Conservation (phyloP, 2,329 filamentous ascomycete genomes). For the Neurospora sp. region DNA sequence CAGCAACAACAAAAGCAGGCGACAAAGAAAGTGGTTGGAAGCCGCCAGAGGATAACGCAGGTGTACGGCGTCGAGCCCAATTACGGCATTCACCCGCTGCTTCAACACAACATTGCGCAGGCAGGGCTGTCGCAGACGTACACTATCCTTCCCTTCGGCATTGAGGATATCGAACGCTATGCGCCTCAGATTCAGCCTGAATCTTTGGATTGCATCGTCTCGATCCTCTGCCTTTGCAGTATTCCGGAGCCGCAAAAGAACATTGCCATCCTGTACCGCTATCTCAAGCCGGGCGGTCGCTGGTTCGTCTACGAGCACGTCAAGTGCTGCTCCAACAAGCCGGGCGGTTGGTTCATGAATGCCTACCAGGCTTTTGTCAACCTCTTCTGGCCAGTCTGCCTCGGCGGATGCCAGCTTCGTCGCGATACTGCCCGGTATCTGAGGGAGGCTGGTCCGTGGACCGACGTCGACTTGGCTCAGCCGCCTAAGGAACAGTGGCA, state of each 20-base stretch:
- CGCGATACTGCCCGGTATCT: conserved; percentile 37
- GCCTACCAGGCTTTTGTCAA: conserved; percentile 42
- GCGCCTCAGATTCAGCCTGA: conserved; percentile 25
- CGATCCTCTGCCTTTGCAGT: conserved; percentile 51
- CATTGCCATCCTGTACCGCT: conserved; percentile 43
- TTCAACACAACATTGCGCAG: conserved; percentile 36
- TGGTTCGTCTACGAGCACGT: conserved; percentile 59
- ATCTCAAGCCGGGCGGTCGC: conserved; percentile 49
- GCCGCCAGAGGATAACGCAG: conserved; percentile 24
- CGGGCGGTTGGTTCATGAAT: conserved; percentile 26
- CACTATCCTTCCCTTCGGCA: conserved; percentile 51
- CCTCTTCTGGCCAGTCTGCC: conserved; percentile 39
- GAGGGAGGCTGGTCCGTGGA: conserved; percentile 40
- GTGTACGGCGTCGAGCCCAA: conserved; percentile 60
- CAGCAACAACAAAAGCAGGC: background rate
- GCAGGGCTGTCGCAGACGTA: conserved; percentile 48
- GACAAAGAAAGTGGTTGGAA: background rate
- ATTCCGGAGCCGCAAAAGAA: conserved; percentile 50
- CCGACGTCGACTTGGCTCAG: conserved; percentile 35
- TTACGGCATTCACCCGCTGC: conserved; percentile 34
- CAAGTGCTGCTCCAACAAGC: conserved; percentile 20
- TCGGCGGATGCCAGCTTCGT: conserved; percentile 43
- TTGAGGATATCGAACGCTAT: conserved; percentile 45
- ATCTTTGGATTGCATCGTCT: conserved; percentile 49
- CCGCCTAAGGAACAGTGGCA: conserved; percentile 32